Base-by-base conservation (phyloP, 441 rosid species). In the Erysimum cheiri region DNA sequence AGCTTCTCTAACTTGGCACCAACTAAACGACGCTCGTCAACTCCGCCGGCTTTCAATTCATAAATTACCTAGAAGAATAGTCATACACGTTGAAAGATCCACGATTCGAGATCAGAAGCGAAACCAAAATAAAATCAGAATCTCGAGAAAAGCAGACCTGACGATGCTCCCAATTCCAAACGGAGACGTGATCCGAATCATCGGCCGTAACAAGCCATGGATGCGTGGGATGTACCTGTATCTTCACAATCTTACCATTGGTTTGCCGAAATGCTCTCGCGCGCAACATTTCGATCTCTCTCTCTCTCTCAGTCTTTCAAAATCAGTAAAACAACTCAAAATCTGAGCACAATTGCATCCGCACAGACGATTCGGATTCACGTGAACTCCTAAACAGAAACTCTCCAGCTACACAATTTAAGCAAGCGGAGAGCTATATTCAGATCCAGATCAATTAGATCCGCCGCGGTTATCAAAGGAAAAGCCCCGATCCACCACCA, bases 81-180 rank as follows among this genome's bases (percentile, higher is more conserved):
- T 8, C 17, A 60, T n/a, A 35, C 11, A 48, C 55, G 39, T 57
- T 58, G 28, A 10, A 8, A 12, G 41, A 75, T 10, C 17, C 15
- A 48, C 49, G 52, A 65, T 6, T 70, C 15, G 19, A 3, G 64
- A 64, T 44, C 31, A 37, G 58, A 71, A 50, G 8, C 62, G 14
- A 49, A 64, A 13, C 22, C 13, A 52, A 60, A 41, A 4, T 13
- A 7, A 52, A 9, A 40, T 26, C 28, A 10, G 37, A 73, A 55
- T 50, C 62, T 40, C 62, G 44, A 22, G 4, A 55, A 14, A 17
- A 61, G 0, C 47, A 66, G 22, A 77, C 86, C 92, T 95, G 99
- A 29, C 93, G 93, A 71, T 90, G 94, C 73, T 92, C 99, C 99
- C 97, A 92, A 71, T 95, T 95, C 99, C 99, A 95, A 56, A 95